These are phyloP conservation scores for Acidiella bohemica DNA, from an alignment of 495 filamentous ascomycete species.

Conservation along the genomic window DNA sequence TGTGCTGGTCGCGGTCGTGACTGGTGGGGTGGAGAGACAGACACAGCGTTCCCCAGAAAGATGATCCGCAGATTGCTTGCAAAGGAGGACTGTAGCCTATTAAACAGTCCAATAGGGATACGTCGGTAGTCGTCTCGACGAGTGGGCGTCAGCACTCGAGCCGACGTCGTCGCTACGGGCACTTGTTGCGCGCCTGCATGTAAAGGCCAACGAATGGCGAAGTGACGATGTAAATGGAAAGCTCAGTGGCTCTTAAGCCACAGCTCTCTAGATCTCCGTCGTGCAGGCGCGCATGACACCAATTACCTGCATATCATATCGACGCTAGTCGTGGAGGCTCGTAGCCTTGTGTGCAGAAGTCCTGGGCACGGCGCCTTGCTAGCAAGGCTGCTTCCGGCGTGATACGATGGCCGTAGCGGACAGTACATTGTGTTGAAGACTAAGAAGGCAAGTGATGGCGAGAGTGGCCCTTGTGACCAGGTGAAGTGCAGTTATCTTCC, in stretches of 20 bases:
- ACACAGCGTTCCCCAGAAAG: too few species aligned
- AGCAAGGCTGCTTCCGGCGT: too few species aligned
- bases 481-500: too few species aligned
- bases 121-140: not conserved
- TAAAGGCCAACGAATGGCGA: slow-evolving; percentile 5
- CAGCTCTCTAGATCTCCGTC: slow-evolving; percentile 1
- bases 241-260: not conserved
- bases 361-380: too few species aligned
- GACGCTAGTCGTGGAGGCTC: too few species aligned
- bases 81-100: too few species aligned
- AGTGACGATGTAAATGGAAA: not conserved
- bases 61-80: not conserved
- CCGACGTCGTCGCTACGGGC: not conserved
- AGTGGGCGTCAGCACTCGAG: not conserved
- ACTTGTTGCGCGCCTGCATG: slow-evolving; percentile 4
- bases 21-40: too few species aligned
- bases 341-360: too few species aligned
- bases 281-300: slow-evolving; percentile 6
- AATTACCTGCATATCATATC: slow-evolving; percentile 9
- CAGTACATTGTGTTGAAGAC: too few species aligned
- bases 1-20: not conserved
- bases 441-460: not conserved
- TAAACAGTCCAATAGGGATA: not conserved
- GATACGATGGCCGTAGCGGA: too few species aligned
- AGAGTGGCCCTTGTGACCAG: not conserved